Base-by-base conservation (phyloP, 805 yeast genomes). In the Teunomyces barrocoloradensis region DNA sequence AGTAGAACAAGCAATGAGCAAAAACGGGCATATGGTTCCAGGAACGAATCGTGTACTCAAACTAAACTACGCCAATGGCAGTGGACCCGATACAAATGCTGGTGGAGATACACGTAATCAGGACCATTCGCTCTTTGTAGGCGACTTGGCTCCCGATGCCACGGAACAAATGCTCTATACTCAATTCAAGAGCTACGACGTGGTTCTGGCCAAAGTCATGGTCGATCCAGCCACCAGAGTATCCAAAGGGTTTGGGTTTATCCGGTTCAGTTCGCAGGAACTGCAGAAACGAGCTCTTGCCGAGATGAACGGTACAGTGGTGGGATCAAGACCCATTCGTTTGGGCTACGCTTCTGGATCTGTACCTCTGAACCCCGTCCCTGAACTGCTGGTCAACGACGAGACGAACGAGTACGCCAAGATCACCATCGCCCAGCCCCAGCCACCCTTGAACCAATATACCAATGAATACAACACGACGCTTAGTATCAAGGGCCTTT, bases 231-330 rank as follows among this genome's bases (percentile, higher is more conserved):
- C 66, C 10, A 82, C 96, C 1, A 84, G 85, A 27, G 75, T 75
- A 42, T 80, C 92, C 5, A 83, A 87, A 59, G 96, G 96, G 10
- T 90, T 86, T 65, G 97, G 97, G 2, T 91, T 91, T 70, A 88
- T 89, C n/a, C 81, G 88, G 51, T 89, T 90, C 61, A 59, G 74
- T 30, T 76, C 77, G 48, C 83, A 79, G 50, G 74, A 75, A 9
- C 89, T 85, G 34, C 89, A 85, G 64, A 84, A 82, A 55, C 76
- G 82, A 44, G 89, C 96, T 0, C 63, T 89, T 35, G 59, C 74
- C 18, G 95, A 87, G 60, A 87, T 89, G 96, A 91, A 87, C 65
- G 96, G 96, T 3, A 75, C 75, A 15, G 70, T 80, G 34, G 66
- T 89, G 39, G 84, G 85, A 46, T 85, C 87, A 13, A 74, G 91